These are phyloP conservation scores for Verbascum thapsus DNA, from an alignment of 257 asterid genomes.

Conservation along the genomic window DNA sequence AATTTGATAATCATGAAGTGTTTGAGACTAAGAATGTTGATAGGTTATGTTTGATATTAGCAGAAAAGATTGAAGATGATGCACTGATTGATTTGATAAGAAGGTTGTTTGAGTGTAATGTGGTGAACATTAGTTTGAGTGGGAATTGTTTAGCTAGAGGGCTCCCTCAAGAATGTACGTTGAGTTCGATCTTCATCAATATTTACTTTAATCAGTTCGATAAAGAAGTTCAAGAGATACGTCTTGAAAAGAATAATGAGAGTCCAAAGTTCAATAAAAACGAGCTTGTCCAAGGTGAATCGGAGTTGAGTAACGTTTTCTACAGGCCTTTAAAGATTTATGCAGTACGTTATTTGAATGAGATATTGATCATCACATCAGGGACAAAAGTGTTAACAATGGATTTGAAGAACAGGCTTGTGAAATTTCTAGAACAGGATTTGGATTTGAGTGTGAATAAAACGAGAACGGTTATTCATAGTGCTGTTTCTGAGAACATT, in stretches of 20 bases:
- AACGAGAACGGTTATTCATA: slow-evolving; percentile 65
- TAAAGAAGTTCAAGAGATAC: slow-evolving; percentile 66
- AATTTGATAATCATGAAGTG: slow-evolving; percentile 42
- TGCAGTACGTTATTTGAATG: slow-evolving; percentile 83
- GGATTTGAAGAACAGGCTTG: slow-evolving; percentile 63
- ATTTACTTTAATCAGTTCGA: slow-evolving; percentile 68
- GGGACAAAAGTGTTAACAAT: slow-evolving; percentile 70
- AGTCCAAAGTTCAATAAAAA: slow-evolving; percentile 48
- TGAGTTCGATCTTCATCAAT: slow-evolving; percentile 71
- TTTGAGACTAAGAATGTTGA: slow-evolving; percentile 55
- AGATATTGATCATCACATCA: slow-evolving; percentile 71
- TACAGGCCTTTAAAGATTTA: slow-evolving; percentile 77
- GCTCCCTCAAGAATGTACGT: slow-evolving; percentile 77
- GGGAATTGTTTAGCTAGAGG: slow-evolving; percentile 70
- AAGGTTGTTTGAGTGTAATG: slow-evolving; percentile 47
- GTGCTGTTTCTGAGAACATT: slow-evolving; percentile 84
- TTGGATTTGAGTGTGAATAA: slow-evolving; percentile 65
- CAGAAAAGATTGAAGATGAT: slow-evolving; percentile 65
- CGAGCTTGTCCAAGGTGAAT: slow-evolving; percentile 41
- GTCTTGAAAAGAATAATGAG: slow-evolving; percentile 46
- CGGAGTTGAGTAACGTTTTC: slow-evolving; percentile 38
- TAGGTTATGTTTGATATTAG: slow-evolving; percentile 56
- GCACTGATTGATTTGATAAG: slow-evolving; percentile 53
- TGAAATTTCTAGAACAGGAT: slow-evolving; percentile 47
- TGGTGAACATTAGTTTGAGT: slow-evolving; percentile 50